Conservation (phyloP, 2,329 filamentous ascomycete genomes). For the Microcera coccophila region DNA sequence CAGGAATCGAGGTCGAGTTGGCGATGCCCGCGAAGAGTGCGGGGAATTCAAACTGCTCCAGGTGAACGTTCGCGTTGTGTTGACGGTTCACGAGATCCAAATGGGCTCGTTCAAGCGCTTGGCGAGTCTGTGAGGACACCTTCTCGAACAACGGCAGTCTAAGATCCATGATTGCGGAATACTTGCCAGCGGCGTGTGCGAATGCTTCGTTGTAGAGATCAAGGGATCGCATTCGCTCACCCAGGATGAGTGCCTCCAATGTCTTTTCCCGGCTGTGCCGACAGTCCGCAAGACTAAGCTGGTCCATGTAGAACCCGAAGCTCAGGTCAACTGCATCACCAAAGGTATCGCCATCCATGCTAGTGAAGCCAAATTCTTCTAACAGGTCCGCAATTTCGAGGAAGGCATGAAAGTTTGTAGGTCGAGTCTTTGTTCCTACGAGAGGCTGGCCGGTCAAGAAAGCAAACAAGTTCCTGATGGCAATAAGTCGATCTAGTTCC, state of each 20-base stretch:
- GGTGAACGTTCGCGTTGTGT: conserved; percentile 63
- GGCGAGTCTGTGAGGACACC: conserved; percentile 67
- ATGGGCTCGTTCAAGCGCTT: conserved; percentile 76
- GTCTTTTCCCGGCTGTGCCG: conserved; percentile 81
- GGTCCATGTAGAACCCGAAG: conserved; percentile 72
- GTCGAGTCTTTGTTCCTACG: conserved; percentile 52
- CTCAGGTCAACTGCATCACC: conserved; percentile 59
- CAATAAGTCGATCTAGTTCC: conserved; percentile 54
- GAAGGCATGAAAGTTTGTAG: conserved; percentile 53
- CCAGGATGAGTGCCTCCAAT: conserved; percentile 82
- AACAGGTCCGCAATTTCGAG: conserved; percentile 52
- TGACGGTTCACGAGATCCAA: conserved; percentile 74
- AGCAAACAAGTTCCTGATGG: conserved; percentile 62
- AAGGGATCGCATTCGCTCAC: conserved; percentile 78
- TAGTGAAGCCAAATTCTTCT: conserved; percentile 55
- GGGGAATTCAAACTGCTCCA: conserved; percentile 90
- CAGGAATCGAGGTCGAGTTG: conserved; percentile 72
- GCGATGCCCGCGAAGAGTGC: conserved; percentile 84
- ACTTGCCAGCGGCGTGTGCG: conserved; percentile 84
- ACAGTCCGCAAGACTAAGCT: conserved; percentile 74
- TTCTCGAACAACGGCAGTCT: conserved; percentile 65
- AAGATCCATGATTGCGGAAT: conserved; percentile 65
- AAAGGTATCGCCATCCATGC: conserved; percentile 54
- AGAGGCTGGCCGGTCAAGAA: conserved; percentile 61
- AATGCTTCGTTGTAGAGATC: conserved; percentile 88